A percentile compares a stretch with the other conserved stretches of the same genome.
Conservation (phyloP, 1,284 basidiomycete genomes). For the Ganoderma leucocontextum region DNA sequence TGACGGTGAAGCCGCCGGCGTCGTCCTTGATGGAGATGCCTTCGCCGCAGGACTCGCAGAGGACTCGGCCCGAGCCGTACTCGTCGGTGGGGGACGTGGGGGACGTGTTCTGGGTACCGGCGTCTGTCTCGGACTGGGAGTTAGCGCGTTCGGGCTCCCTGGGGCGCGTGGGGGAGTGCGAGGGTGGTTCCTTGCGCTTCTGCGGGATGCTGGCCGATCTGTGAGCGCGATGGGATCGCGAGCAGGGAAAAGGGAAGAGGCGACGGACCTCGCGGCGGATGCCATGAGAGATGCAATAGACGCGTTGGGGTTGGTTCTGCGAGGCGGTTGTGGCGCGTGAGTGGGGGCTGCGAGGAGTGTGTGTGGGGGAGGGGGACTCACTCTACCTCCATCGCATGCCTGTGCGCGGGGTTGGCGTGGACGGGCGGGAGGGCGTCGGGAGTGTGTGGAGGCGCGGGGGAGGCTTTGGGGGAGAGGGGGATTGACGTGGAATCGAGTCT, state of each 20-base stretch:
- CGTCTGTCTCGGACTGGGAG: slow-evolving; percentile 28
- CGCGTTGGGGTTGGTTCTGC: slow-evolving; percentile 22
- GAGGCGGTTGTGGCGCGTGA: neutral
- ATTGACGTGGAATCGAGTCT: slow-evolving; percentile 39
- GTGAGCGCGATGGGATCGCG: slow-evolving; percentile 20
- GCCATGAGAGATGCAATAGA: slow-evolving; percentile 35
- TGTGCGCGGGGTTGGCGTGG: neutral
- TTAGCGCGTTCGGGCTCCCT: slow-evolving; percentile 31
- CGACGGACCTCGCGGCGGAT: slow-evolving; percentile 34
- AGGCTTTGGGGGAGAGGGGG: slow-evolving; percentile 32
- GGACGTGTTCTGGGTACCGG: slow-evolving; percentile 30
- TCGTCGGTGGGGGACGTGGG: slow-evolving; percentile 49
- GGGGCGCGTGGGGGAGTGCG: slow-evolving; percentile 34
- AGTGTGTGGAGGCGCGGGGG: slow-evolving; percentile 28
- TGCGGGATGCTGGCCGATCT: slow-evolving; percentile 41
- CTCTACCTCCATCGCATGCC: slow-evolving; percentile 35
- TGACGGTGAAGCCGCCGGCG: slow-evolving; percentile 64
- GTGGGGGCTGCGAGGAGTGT: neutral
- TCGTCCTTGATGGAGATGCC: slow-evolving; percentile 72
- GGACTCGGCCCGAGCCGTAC: slow-evolving; percentile 66
- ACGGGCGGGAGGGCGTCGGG: slow-evolving; percentile 14
- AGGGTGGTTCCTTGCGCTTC: slow-evolving; percentile 51
- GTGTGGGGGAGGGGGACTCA: slow-evolving; percentile 17
- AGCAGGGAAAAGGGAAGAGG: neutral
- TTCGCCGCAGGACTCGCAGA: slow-evolving; percentile 67